These are phyloP conservation scores for Harringtonia aguacate DNA, from an alignment of 2,329 filamentous ascomycete species.

Conservation along the genomic window DNA sequence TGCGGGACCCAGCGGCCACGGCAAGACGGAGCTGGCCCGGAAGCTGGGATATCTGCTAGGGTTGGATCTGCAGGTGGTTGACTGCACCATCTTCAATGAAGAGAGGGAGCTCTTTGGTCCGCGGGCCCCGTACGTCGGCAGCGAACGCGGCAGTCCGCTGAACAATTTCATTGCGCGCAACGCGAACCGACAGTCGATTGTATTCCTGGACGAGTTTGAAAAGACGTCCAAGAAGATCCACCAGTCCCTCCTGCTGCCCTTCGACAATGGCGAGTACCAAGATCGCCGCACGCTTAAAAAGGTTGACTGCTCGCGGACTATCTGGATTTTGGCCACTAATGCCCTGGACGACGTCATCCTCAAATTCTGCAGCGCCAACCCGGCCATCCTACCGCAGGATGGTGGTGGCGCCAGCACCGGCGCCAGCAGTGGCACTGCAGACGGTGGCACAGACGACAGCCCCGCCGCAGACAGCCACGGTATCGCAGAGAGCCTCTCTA, in stretches of 20 bases:
- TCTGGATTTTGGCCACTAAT: slow-evolving; percentile 9
- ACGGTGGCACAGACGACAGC: no score
- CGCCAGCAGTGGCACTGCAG: no score
- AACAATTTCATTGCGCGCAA: slow-evolving; percentile 6
- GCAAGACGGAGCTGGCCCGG: slow-evolving; percentile 8
- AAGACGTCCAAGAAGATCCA: slow-evolving; percentile 5
- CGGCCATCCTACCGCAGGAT: not conserved
- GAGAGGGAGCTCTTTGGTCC: slow-evolving; percentile 8
- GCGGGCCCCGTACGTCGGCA: slow-evolving; percentile 5
- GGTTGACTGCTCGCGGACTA: slow-evolving; percentile 6
- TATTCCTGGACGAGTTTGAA: slow-evolving; percentile 10
- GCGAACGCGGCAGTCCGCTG: slow-evolving; percentile 4
- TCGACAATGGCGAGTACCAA: slow-evolving; percentile 8
- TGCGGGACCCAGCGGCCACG: slow-evolving; percentile 9
- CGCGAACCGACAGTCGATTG: not conserved
- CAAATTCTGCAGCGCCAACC: slow-evolving; percentile 4
- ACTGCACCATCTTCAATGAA: slow-evolving; percentile 6
- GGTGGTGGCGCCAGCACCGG: not conserved
- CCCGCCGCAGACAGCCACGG: no score
- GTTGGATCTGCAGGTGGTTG: slow-evolving; percentile 5
- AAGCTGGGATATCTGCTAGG: slow-evolving; percentile 4
- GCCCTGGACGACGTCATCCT: slow-evolving; percentile 6
- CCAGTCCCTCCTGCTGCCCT: slow-evolving; percentile 5
- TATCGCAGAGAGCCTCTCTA: not conserved
- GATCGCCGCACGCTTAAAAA: slow-evolving; percentile 2